Base-by-base conservation (phyloP, 2,329 filamentous ascomycete genomes). In the Setomelanomma holmii region DNA sequence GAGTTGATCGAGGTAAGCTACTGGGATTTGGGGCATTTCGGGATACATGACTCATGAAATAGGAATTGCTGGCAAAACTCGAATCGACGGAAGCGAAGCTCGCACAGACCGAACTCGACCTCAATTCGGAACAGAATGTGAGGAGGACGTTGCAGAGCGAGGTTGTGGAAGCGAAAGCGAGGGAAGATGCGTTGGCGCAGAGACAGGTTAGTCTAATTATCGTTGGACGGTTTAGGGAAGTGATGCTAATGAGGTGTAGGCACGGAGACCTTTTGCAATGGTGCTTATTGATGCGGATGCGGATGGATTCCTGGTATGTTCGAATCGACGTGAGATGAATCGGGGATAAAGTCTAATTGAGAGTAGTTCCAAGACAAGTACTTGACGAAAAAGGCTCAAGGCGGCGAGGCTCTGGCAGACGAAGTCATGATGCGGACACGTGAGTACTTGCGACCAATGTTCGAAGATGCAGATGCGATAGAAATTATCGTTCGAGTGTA, bases 221-320 rank as follows among this genome's bases (percentile, higher is more conserved):
- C 16, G 4, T 14, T 11, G 10, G 17, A 14, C 19, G 2, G 4
- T 8, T 14, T 30, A 22, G 38, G 16, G 14, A 3, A 27, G 5
- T 21, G 19, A 43, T 38, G 21, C 55, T 69, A 21, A 68, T 30
- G 39, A 14, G 20, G 21, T n/a, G 20, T 51, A 72, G 67, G 60
- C 69, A 47, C 61, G 64, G 49, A 62, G 72, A 34, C 72, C 72
- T 19, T 75, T 74, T 24, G 71, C 63, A 10, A 52, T 75, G 5
- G 68, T 74, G 1, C 68, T 75, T 7, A 66, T 75, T n/a, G 72
- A 75, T 34, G 70, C 71, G 19, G 71, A 74, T 56, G 68, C 70
- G 4, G 72, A 75, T 16, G 72, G 71, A 6, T 75, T 74, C 45
- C 46, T 73, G 38, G 72, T 74, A 60, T 3, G 63, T 55, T 14